Evolutionary conservation across 805 yeast genomes (phyloP), one percentile per base, ranked within the genome.

Genomic region (Cyberlindnera sargentensis): DNA sequence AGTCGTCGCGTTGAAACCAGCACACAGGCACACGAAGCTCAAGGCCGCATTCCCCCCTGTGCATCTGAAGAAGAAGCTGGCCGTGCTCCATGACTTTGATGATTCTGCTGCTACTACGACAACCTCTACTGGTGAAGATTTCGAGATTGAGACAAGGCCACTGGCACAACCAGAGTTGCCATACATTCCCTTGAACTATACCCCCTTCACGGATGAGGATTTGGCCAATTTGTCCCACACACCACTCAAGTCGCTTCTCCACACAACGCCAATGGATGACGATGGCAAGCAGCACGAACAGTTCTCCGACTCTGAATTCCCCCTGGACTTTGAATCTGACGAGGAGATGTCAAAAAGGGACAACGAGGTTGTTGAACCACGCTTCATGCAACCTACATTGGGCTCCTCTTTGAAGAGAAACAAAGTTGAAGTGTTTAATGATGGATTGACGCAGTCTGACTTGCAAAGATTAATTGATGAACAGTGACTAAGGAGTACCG

Each of bases 111-210:
- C 33, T n/a, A 28, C 30, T 15, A 26, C 25, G 9, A 9, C 15
- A 5, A 30, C 10, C 6, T 33, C 9, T 20, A 50, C 44, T 11
- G 50, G 43, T 29, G 60, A 62, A 31, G 71, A 66, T 26, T 62
- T 62, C 35, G 75, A 71, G 41, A 63, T 78, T n/a, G 85, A 80
- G 47, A 56, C 58, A 34, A 70, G 70, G 24, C 75, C 83, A 5
- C 56, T 59, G 24, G 57, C 54, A 31, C 61, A 58, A 28, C 61
- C 61, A 3, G 72, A 67, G 24, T 48, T 68, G 25, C 68, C 71
- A 3, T 69, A 72, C 46, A 56, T 64, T 5, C 82, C 83, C 26
- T 51, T 63, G 47, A 71, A 69, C 34, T 61, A 68, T 47, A 68
- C 67, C n/a, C 69, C 72, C 2, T 61, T 73, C 29, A 53, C 62